Evolutionary conservation across 768 basidiomycete species (phyloP), one percentile per base, ranked within the genome.

Genomic region (Trametes villosa): DNA sequence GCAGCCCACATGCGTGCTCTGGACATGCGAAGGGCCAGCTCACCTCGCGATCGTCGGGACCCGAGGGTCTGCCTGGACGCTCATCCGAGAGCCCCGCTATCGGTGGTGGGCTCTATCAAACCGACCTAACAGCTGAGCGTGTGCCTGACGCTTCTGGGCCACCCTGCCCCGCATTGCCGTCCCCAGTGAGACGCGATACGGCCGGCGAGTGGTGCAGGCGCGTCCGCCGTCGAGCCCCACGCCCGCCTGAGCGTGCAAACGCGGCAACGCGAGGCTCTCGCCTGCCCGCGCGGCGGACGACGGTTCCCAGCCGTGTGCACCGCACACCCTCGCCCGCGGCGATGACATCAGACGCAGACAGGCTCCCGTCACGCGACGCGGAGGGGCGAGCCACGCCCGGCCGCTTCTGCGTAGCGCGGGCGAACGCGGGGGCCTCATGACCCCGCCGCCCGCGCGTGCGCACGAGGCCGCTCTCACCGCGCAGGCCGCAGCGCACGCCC

Each of bases 371-470:
- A 52, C 58, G 50, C 42, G 58, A 45, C 41, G 51, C 34, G 18
- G 50, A 20, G 29, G 44, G 36, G 44, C 46, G 18, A 4, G 53
- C 27, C 53, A 54, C 53, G 41, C 53, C 29, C 53, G 17, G 53
- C 46, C 36, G 46, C 34, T 48, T 48, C 58, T 53, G 30, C 51
- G 50, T 36, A 47, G 50, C 50, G 42, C 50, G 57, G 57, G 50
- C 40, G 24, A 38, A 47, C 17, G 30, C 58, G 50, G 20, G 33
- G 59, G 59, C 59, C 59, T 48, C 59, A 54, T 60, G 59, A 60
- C 52, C 51, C 26, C 17, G n/a, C 31, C 34, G 45, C 44, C 42
- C 44, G 47, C 22, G 42, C 40, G 48, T 42, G 57, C 40, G 48
- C 31, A 24, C 46, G 47, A 29, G 56, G 30, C 47, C 8, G 15